A percentile compares a stretch with the other conserved stretches of the same genome.
Evolutionary conservation across 495 filamentous ascomycete genomes (phyloP).

Genomic region (Mytilinidion resinicola): DNA sequence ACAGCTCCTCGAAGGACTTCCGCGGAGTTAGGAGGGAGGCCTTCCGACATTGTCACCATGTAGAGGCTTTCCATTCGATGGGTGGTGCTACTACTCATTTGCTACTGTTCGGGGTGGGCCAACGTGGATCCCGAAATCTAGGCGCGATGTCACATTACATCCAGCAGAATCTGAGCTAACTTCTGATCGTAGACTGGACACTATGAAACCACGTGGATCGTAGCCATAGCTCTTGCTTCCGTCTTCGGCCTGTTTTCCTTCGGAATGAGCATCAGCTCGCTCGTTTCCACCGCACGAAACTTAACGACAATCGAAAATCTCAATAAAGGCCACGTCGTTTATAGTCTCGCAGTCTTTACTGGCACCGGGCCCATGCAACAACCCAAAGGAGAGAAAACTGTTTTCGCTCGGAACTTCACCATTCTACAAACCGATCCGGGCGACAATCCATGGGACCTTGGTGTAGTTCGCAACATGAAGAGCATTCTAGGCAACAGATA

Average conservation of each 20-base stretch:
- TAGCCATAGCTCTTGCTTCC: slow-evolving; percentile 48
- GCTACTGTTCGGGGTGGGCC: no score
- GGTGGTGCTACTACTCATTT: no score
- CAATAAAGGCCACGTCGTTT: slow-evolving; percentile 52
- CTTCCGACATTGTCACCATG: no score
- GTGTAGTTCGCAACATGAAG: slow-evolving; percentile 6
- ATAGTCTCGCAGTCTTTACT: slow-evolving; percentile 11
- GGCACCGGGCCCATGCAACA: not conserved
- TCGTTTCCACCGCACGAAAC: slow-evolving; percentile 64
- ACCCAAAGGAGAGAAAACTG: no score
- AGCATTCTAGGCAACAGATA: slow-evolving; percentile 10
- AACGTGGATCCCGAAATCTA: no score
- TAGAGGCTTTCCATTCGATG: no score
- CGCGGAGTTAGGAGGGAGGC: no score
- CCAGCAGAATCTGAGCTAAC: not conserved
- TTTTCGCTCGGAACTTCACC: not conserved
- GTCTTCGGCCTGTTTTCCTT: slow-evolving; percentile 74
- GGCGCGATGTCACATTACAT: no score
- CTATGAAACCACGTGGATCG: slow-evolving; percentile 45
- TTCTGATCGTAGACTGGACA: slow-evolving; percentile 21
- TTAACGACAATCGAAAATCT: slow-evolving; percentile 78
- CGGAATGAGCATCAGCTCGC: slow-evolving; percentile 67
- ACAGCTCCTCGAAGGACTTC: no score
- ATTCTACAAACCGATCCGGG: slow-evolving; percentile 15
- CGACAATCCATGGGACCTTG: slow-evolving; percentile 22